Evolutionary conservation across 2,329 filamentous ascomycete genomes (phyloP).

Genomic region (Curvularia sp.): DNA sequence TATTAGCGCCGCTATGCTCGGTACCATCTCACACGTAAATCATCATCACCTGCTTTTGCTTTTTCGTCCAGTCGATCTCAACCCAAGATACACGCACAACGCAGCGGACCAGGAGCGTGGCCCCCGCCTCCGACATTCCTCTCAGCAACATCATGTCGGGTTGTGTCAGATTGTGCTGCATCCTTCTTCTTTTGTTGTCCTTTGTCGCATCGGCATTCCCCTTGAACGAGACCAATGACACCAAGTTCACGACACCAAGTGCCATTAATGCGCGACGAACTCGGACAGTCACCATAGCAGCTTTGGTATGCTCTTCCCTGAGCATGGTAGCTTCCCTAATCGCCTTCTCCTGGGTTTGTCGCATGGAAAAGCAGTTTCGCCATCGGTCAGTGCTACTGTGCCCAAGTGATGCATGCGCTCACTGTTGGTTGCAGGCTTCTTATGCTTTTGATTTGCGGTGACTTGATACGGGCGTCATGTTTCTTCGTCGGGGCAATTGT

Average conservation of each 20-base stretch:
- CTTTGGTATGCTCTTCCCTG: slow-evolving; percentile 51
- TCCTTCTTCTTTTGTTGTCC: not conserved
- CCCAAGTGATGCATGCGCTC: not conserved
- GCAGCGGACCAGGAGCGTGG: not conserved
- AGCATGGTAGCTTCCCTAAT: slow-evolving; percentile 65
- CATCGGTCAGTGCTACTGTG: slow-evolving; percentile 64
- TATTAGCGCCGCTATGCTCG: slow-evolving; percentile 1
- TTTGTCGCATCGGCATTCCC: slow-evolving; percentile 2
- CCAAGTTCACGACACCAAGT: slow-evolving; percentile 11
- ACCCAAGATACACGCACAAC: not conserved
- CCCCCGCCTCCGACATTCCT: not conserved
- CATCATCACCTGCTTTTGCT: not conserved
- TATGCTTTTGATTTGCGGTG: slow-evolving; percentile 74
- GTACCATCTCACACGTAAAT: not conserved
- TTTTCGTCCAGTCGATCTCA: slow-evolving; percentile 7
- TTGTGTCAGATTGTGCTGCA: not conserved
- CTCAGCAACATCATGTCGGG: not conserved
- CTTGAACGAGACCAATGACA: slow-evolving; percentile 2
- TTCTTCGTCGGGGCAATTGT: slow-evolving; percentile 70
- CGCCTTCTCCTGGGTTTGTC: slow-evolving; percentile 74
- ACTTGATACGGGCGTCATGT: slow-evolving; percentile 74
- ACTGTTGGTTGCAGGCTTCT: slow-evolving; percentile 64
- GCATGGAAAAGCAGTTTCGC: slow-evolving; percentile 76
- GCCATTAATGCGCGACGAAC: slow-evolving; percentile 23
- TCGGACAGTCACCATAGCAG: slow-evolving; percentile 45